Conservation (phyloP, 345 rosid genomes). For the Salix dunnii region DNA sequence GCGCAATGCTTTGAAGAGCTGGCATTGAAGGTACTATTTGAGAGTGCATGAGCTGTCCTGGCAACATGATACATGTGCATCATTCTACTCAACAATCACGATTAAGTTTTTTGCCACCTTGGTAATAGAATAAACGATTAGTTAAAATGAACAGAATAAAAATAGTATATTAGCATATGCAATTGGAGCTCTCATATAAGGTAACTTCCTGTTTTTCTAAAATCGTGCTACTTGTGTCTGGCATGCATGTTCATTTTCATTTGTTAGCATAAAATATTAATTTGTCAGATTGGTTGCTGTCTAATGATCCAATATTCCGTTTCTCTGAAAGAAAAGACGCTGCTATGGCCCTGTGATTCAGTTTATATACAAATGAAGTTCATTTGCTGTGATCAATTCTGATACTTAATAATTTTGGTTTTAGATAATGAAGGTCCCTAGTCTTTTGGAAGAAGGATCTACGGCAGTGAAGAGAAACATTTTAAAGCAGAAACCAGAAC, state of each 20-base stretch:
- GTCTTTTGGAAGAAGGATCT: constrained; percentile 91
- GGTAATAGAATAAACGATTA: neutral
- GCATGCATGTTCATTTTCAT: neutral
- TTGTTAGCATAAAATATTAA: neutral
- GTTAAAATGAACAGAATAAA: neutral
- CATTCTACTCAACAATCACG: neutral
- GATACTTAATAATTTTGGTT: neutral
- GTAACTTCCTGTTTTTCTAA: neutral
- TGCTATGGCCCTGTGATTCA: neutral
- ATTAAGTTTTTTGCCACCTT: neutral
- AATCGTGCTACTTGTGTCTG: neutral
- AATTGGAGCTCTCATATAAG: neutral
- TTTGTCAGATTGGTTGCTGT: neutral
- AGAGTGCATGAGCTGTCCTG: neutral
- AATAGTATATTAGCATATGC: neutral
- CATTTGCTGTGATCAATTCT: constrained; percentile 4
- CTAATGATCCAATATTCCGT: neutral
- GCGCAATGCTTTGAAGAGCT: constrained; percentile 88
- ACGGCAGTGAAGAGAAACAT: constrained; percentile 64
- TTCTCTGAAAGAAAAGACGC: neutral
- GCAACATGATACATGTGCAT: too few species aligned
- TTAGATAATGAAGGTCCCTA: constrained; percentile 91
- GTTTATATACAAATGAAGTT: neutral
- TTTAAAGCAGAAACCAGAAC: constrained; percentile 63
- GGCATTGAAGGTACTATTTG: constrained; percentile 60